Evolutionary conservation across 805 yeast genomes (phyloP).

Genomic region (Cyberlindnera mississippiensis): DNA sequence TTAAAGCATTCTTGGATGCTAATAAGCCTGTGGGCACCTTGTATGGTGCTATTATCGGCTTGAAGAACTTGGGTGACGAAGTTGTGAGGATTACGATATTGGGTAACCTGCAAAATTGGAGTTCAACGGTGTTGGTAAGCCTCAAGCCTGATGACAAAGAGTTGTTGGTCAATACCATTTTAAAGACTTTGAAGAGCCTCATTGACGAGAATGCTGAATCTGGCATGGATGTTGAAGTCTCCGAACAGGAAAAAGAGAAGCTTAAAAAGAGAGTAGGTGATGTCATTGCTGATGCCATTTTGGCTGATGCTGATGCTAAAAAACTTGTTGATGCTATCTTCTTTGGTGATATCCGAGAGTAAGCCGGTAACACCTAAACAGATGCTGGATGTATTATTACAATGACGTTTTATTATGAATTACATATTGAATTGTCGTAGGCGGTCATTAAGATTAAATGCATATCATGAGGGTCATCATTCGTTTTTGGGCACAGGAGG

Average conservation of each 20-base stretch:
- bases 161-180: slow-evolving; percentile 44
- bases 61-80: slow-evolving; percentile 80
- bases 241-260: slow-evolving; percentile 37
- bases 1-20: slow-evolving; percentile 86
- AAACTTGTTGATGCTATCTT: slow-evolving; percentile 61
- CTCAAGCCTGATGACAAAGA: slow-evolving; percentile 41
- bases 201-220: slow-evolving; percentile 26
- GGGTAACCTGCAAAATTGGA: slow-evolving; percentile 85
- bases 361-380: no score
- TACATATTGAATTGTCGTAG: no score
- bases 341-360: slow-evolving; percentile 52
- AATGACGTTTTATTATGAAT: background rate
- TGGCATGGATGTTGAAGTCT: slow-evolving; percentile 36
- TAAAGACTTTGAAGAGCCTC: slow-evolving; percentile 53
- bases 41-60: slow-evolving; percentile 86
- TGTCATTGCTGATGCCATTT: slow-evolving; percentile 46
- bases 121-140: slow-evolving; percentile 46
- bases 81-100: slow-evolving; percentile 78
- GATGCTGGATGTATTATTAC: background rate
- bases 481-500: background rate
- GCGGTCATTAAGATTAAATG: background rate
- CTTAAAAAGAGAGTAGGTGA: slow-evolving; percentile 59
- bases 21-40: slow-evolving; percentile 84
- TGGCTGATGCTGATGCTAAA: slow-evolving; percentile 43
- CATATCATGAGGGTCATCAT: background rate